Conservation (phyloP, 2,329 filamentous ascomycete genomes). For the Penicillium thymicola region DNA sequence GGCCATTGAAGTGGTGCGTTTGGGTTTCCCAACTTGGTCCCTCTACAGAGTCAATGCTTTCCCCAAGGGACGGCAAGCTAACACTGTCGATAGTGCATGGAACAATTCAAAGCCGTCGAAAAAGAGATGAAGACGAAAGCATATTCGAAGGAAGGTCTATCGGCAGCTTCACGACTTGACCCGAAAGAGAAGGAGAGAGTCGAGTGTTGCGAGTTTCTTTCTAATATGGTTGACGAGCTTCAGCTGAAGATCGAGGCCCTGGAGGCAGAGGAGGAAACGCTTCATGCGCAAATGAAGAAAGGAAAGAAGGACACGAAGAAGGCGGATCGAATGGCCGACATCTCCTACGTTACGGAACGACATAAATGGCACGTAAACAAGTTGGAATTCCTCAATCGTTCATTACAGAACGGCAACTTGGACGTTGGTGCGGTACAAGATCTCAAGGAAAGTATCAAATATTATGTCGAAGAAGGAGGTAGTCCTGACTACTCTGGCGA, state of each 20-base stretch:
- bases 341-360: slow-evolving; percentile 78
- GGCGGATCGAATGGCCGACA: slow-evolving; percentile 80
- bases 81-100: slow-evolving; percentile 61
- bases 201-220: slow-evolving; percentile 82
- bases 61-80: slow-evolving; percentile 20
- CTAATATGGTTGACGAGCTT: slow-evolving; percentile 83
- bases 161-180: slow-evolving; percentile 86
- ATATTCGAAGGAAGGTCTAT: slow-evolving; percentile 96
- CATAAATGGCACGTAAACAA: slow-evolving; percentile 97
- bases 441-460: slow-evolving; percentile 86
- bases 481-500: slow-evolving; percentile 82
- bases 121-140: slow-evolving; percentile 99
- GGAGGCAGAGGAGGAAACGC: slow-evolving; percentile 81
- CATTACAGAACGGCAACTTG: slow-evolving; percentile 87
- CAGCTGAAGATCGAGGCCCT: slow-evolving; percentile 89
- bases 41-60: background rate
- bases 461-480: slow-evolving; percentile 88
- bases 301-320: slow-evolving; percentile 83
- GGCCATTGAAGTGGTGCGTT: slow-evolving; percentile 85
- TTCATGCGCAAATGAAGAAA: slow-evolving; percentile 91
- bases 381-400: slow-evolving; percentile 83
- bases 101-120: slow-evolving; percentile 99
- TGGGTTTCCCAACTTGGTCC: background rate
- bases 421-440: slow-evolving; percentile 84
- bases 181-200: slow-evolving; percentile 96